These are phyloP conservation scores for Xylaria castorea DNA, from an alignment of 495 filamentous ascomycete genomes.

Conservation along the genomic window DNA sequence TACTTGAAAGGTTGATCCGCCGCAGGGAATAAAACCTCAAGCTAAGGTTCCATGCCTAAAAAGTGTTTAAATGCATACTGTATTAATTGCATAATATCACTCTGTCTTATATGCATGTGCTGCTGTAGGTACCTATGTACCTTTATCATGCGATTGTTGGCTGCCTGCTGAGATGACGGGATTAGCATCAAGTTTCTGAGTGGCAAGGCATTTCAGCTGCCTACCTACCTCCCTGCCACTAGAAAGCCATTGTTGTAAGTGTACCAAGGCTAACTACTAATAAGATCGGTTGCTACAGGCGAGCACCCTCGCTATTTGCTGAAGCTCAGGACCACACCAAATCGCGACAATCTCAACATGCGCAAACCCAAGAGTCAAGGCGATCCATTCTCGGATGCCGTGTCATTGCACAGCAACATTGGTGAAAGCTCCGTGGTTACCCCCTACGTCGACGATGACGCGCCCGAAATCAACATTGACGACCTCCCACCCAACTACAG, in stretches of 20 bases:
- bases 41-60: too few relatives aligned
- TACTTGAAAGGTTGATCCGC: too few relatives aligned
- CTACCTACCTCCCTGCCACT: not conserved
- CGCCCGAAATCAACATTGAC: constrained; percentile 32
- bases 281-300: not conserved
- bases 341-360: not conserved
- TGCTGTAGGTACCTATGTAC: too few relatives aligned
- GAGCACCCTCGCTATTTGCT: not conserved
- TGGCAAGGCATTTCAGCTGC: not conserved
- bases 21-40: too few relatives aligned
- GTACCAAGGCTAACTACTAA: not conserved
- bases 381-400: constrained; percentile 21
- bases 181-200: not conserved
- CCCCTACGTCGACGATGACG: constrained; percentile 30
- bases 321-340: not conserved
- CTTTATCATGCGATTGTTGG: too few relatives aligned
- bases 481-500: constrained; percentile 40
- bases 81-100: too few relatives aligned
- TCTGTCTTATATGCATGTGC: too few relatives aligned
- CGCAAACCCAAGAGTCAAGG: constrained; percentile 7
- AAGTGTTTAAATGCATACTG: too few relatives aligned
- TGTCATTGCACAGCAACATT: constrained; percentile 36
- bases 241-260: not conserved
- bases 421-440: constrained; percentile 28
- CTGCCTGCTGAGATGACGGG: not conserved